Evolutionary conservation across 176 grass and related monocot genomes (phyloP).

Genomic region (Tillandsia fasciculata): DNA sequence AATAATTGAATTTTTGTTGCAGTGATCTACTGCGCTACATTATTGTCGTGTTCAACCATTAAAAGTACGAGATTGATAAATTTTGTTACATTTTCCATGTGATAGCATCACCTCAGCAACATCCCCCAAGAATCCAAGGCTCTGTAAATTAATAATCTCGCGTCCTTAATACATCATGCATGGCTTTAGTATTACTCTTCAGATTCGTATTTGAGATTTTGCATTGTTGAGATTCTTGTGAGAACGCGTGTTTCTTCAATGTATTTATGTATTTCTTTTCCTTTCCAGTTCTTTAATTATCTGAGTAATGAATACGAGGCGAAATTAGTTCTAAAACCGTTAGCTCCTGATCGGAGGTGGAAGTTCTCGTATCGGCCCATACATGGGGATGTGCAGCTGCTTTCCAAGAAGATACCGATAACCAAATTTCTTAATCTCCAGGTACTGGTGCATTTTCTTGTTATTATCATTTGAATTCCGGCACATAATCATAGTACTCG

Average conservation of each 20-base stretch:
- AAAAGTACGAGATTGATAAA: not conserved
- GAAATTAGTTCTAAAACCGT: slow-evolving; percentile 77
- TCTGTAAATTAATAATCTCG: not conserved
- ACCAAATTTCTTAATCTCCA: slow-evolving; percentile 88
- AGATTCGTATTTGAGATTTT: not conserved
- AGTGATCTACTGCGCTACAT: too few relatives aligned
- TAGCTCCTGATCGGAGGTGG: slow-evolving; percentile 54
- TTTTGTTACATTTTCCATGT: not conserved
- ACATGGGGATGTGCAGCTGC: slow-evolving; percentile 61
- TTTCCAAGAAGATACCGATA: slow-evolving; percentile 95
- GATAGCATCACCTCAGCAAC: not conserved
- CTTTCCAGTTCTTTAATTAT: slow-evolving; percentile 72
- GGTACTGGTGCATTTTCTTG: slow-evolving; percentile 23
- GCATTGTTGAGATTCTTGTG: not conserved
- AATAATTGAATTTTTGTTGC: not conserved
- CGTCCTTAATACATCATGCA: not conserved
- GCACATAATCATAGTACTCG: slow-evolving; percentile 5
- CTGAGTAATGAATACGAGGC: slow-evolving; percentile 72
- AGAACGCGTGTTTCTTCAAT: not conserved
- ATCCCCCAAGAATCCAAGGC: not conserved
- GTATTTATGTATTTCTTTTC: slow-evolving; percentile 10
- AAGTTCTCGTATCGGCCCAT: slow-evolving; percentile 74
- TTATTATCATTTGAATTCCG: not conserved
- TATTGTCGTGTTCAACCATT: too few relatives aligned
- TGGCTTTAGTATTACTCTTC: not conserved